A percentile compares a stretch with the other conserved stretches of the same genome.
phyloP scores from a whole-genome alignment of 441 rosid genomes.

The Daphne laureola region DNA sequence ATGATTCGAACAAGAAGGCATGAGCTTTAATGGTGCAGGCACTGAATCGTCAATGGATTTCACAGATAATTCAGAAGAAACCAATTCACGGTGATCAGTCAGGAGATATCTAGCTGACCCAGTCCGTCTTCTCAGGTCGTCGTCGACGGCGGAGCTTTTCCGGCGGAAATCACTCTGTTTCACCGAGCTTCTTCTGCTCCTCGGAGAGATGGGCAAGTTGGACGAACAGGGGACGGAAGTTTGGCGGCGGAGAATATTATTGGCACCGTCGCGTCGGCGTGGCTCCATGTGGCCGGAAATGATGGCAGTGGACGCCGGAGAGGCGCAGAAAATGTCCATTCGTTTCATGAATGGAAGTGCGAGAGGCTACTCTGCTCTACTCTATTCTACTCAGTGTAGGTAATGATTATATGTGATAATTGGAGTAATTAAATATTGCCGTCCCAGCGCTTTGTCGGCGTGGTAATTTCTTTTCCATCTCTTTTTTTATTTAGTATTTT shows the following conservation, averaged over 20 bases:
- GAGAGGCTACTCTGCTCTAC: too few relatives aligned
- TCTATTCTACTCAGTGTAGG: too few relatives aligned
- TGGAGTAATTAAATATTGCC: too few relatives aligned
- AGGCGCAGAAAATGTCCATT: slow-evolving; percentile 68
- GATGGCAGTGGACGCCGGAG: slow-evolving; percentile 82
- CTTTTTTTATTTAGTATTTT: too few relatives aligned
- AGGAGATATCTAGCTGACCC: slow-evolving; percentile 52
- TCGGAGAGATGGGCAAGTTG: slow-evolving; percentile 43
- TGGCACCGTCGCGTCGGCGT: slow-evolving; percentile 30
- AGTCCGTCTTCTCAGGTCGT: slow-evolving; percentile 30
- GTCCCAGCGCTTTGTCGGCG: too few relatives aligned
- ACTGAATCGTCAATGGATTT: slow-evolving; percentile 23
- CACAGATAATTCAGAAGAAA: slow-evolving; percentile 18
- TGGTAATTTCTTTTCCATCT: too few relatives aligned
- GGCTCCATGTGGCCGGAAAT: slow-evolving; percentile 38
- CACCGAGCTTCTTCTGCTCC: slow-evolving; percentile 19
- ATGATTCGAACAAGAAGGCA: slow-evolving; percentile 32
- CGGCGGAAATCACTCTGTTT: slow-evolving; percentile 29
- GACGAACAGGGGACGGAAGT: slow-evolving; percentile 28
- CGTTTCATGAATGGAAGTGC: too few relatives aligned
- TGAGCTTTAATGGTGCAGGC: slow-evolving; percentile 22
- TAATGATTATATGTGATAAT: slow-evolving; percentile 1
- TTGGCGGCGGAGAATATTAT: slow-evolving; percentile 23
- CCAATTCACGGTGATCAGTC: slow-evolving; percentile 33
- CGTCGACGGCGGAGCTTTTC: slow-evolving; percentile 47